Base-by-base conservation (phyloP, 1,284 basidiomycete genomes). In the Pascua guehoae region DNA sequence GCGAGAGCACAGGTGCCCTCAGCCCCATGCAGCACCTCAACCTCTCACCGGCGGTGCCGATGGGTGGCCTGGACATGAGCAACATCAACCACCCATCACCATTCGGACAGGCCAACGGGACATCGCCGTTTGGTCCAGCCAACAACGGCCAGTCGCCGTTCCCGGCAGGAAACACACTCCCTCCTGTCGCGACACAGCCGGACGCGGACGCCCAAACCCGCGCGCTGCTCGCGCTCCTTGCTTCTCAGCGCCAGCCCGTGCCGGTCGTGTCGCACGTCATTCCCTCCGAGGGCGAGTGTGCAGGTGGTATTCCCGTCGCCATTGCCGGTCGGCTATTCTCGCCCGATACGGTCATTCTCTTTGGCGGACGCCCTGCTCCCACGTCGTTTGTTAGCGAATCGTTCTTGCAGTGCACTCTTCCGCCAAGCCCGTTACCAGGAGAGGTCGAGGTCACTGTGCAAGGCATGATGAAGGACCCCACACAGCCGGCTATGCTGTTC, bases 251-350 rank as follows among this genome's bases (percentile, higher is more conserved):
- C 4, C 56, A 59, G 41, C 64, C 71, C 3, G 62, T 60, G 10
- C 77, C 80, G 8, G 63, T 67, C 16, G 79, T 81, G 54, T 76
- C 72, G 8, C 76, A 78, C 49, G 83, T 96, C 48, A 92, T 99
- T 57, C 96, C 95, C 0, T 86, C 87, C 51, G 86, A 88, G 66
- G 95, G 96, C 8, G 94, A 95, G 8, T 91, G 89, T 15, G 85
- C 87, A 52, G 95, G 95, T 38, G 96, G 96, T 1, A 91, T 91
- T 63, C 92, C 96, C 73, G 89, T 99, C 18, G 98, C 96, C 0
- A 81, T 98, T 7, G 84, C 97, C 2, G 96, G 96, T 8, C 84
- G 88, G 46, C 88, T 91, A 71, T 98, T 99, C 79, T 67, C 73
- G 15, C 79, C 77, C 12, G 80, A 79, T 41, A 73, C 81, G 49